Evolutionary conservation across 805 yeast species (phyloP).

Genomic region (Schwanniomyces sp.): DNA sequence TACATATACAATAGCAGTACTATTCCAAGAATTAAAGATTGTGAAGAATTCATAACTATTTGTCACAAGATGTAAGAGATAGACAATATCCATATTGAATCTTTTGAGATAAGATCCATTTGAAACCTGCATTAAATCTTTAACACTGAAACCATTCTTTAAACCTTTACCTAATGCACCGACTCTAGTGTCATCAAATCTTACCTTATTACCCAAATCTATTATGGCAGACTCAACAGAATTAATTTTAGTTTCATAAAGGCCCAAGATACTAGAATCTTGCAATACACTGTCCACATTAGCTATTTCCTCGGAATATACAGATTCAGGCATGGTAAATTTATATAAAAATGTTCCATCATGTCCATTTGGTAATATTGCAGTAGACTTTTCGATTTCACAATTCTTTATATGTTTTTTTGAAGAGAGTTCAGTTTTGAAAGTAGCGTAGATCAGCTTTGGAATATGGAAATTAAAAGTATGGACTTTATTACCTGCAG

Average conservation of each 20-base stretch:
- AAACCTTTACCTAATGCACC: slow-evolving; percentile 86
- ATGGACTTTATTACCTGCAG: slow-evolving; percentile 72
- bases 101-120: slow-evolving; percentile 53
- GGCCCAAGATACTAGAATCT: slow-evolving; percentile 58
- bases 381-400: slow-evolving; percentile 56
- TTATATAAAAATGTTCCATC: slow-evolving; percentile 55
- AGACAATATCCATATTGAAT: slow-evolving; percentile 58
- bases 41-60: slow-evolving; percentile 76
- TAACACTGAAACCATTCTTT: slow-evolving; percentile 76
- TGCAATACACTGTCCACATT: slow-evolving; percentile 64
- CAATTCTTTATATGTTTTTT: slow-evolving; percentile 44
- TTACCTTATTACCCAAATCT: slow-evolving; percentile 72
- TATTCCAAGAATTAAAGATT: slow-evolving; percentile 64
- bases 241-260: slow-evolving; percentile 74
- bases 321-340: slow-evolving; percentile 66
- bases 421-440: slow-evolving; percentile 50
- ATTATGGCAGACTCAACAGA: slow-evolving; percentile 74
- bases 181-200: slow-evolving; percentile 66
- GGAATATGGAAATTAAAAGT: slow-evolving; percentile 72
- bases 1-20: slow-evolving; percentile 50
- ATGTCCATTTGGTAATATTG: slow-evolving; percentile 71
- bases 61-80: slow-evolving; percentile 66
- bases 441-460: slow-evolving; percentile 67
- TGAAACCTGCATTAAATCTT: slow-evolving; percentile 51
- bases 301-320: slow-evolving; percentile 53